Evolutionary conservation across 805 yeast species (phyloP), one percentile per base, ranked within the genome.

Genomic region (Lipomyces yamanashiensis): DNA sequence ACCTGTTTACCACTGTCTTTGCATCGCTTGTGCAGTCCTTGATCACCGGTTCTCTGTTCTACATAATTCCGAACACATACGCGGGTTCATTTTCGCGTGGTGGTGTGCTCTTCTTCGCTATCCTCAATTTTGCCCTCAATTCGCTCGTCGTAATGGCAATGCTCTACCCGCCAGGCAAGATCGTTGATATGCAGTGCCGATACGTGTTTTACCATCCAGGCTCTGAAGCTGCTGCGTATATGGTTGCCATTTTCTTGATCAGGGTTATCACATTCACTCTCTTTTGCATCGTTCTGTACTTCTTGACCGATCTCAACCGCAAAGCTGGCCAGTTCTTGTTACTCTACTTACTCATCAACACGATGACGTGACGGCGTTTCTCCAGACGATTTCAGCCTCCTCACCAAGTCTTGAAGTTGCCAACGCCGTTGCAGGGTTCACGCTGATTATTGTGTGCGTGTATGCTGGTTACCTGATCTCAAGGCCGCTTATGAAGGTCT

Each of bases 141-240:
- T 77, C 82, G 37, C 69, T 82, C 50, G 73, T 81, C 63, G 85
- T 82, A 70, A 79, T 82, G 62, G 73, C 79, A 56, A 64, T 77
- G 33, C 72, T 78, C 37, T 82, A 74, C 66, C 82, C 78, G 63
- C 79, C 80, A 39, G 80, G 89, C 71, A 81, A 84, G 17, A 80
- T 86, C 64, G 82, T 84, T 44, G 85, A 83, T 68, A 85, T 86
- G 71, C 89, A 85, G 66, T 81, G 81, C 66, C 79, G 80, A 36
- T 85, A 81, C 68, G 85, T 87, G 1, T 72, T 86, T 45, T 85
- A 85, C 68, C 86, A 82, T 66, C 87, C 88, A 12, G 77, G 85
- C 58, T 87, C 90, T 5, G 87, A 87, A 70, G 88, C 90, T 0
- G 70, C 87, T 48, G 86, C 89, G 0, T 82, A 86, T 2, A 79